Base-by-base conservation (phyloP, 306 rosid species). In the Casuarina cunninghamiana region DNA sequence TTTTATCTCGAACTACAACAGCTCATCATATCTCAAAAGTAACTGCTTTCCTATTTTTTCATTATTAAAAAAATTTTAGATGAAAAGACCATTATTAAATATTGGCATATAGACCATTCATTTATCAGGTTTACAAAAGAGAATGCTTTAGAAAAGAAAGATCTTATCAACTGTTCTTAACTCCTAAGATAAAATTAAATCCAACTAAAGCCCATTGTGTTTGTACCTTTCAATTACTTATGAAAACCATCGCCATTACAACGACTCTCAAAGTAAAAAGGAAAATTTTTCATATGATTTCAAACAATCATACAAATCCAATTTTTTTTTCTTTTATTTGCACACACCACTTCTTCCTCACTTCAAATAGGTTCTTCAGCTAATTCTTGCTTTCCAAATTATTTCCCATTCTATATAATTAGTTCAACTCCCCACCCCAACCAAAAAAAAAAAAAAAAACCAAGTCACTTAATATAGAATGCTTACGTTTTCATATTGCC, bases 281-380 rank as follows among this genome's bases (percentile, higher is more conserved):
- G 5, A 41, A 65, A 8, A 16, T 3, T 65, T 26, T 39, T 41
- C 46, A 41, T 65, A 6, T 9, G 5, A 17, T 41, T 48, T 21
- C 68, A 66, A 1, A 66, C 8, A 75, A 75, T 71, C 71, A 75
- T 21, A 21, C 49, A 65, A 70, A 41, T 53, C 7, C 11, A 53
- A 5, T 42, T 50, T 48, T 38, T 6, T 43, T 66, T 16, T 68
- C 54, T 73, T 68, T 77, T 70, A 69, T 26, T 71, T 53, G 41
- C 66, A 62, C 21, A 35, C 35, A 16, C 42, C 4, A 38, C 39
- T 58, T 58, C 16, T 58, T 38, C 39, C 65, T 0, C 39, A 19
- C 44, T 61, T 43, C 68, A 61, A 61, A 61, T 61, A 61, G 32
- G 12, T 61, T 10, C 43, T 61, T 35, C 38, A 10, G 16, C 44